Evolutionary conservation across 768 basidiomycete species (phyloP).

Genomic region (Hericium coralloides): DNA sequence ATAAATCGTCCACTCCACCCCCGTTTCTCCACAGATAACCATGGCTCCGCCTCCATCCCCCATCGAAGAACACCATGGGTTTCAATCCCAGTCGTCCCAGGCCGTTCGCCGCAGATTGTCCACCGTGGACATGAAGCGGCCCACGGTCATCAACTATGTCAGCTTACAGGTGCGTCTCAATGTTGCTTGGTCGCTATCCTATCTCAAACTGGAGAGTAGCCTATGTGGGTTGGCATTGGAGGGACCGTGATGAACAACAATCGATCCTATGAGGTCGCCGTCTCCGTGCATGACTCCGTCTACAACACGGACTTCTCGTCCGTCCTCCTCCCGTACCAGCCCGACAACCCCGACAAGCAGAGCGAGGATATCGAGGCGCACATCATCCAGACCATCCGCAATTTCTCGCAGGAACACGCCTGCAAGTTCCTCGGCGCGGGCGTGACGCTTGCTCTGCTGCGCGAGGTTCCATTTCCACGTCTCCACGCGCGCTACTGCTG

Average conservation of each 20-base stretch:
- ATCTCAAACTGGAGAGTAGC: conserved; percentile 32
- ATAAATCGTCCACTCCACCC: conserved; percentile 10
- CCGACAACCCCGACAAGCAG: conserved; percentile 44
- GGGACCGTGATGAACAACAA: conserved; percentile 52
- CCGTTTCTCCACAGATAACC: conserved; percentile 17
- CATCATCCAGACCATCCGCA: conserved; percentile 55
- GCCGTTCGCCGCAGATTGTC: conserved; percentile 64
- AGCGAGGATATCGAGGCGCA: conserved; percentile 53
- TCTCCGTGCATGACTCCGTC: conserved; percentile 79
- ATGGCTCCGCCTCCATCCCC: conserved; percentile 35
- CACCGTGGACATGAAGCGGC: conserved; percentile 41
- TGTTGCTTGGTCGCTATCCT: conserved; percentile 13
- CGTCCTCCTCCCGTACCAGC: conserved; percentile 39
- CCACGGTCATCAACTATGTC: conserved; percentile 46
- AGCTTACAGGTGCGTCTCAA: conserved; percentile 51
- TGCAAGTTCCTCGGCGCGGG: conserved; percentile 86
- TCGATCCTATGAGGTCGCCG: conserved; percentile 58
- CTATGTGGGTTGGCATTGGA: conserved; percentile 84
- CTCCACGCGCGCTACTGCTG: conserved; percentile 6
- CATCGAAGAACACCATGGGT: conserved; percentile 26
- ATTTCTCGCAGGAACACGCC: conserved; percentile 67
- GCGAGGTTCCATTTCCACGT: conserved; percentile 40
- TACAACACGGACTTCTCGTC: conserved; percentile 77
- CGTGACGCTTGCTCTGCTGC: conserved; percentile 60
- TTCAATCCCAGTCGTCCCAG: conserved; percentile 56